phyloP scores from a whole-genome alignment of 2,329 filamentous ascomycete species.

The Microsporum canis region DNA sequence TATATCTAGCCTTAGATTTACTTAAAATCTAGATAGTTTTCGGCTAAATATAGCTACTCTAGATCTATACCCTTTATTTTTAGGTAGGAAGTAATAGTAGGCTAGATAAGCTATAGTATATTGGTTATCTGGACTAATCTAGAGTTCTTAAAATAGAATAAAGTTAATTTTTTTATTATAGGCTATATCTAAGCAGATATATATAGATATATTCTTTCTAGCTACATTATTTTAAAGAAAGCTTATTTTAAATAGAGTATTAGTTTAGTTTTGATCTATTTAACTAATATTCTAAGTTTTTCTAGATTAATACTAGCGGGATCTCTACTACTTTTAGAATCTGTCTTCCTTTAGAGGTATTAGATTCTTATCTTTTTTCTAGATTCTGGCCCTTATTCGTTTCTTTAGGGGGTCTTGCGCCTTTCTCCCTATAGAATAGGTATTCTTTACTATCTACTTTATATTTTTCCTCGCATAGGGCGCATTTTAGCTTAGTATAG shows the following conservation, averaged over 20 bases:
- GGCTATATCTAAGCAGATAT: background rate
- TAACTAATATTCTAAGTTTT: too few relatives aligned
- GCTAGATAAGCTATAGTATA: background rate
- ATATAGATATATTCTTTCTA: background rate
- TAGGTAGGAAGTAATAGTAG: background rate
- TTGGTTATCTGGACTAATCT: background rate
- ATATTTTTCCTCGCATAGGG: background rate
- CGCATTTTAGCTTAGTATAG: background rate
- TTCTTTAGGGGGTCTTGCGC: background rate
- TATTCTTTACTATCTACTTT: background rate
- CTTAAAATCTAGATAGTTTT: background rate
- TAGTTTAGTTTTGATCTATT: too few relatives aligned
- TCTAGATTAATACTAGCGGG: background rate
- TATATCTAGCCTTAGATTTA: background rate
- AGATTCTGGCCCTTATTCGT: too few relatives aligned
- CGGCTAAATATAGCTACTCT: background rate
- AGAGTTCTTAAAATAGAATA: background rate
- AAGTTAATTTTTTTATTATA: background rate
- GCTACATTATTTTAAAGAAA: background rate
- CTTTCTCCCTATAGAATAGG: background rate
- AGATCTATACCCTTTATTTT: background rate
- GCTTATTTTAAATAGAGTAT: background rate
- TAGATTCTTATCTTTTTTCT: background rate
- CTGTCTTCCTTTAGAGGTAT: background rate
- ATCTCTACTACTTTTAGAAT: background rate